A percentile compares a stretch with the other conserved stretches of the same genome.
Conservation (phyloP, 129 eudicot genomes). For the carrot (Daucus carota) region DNA sequence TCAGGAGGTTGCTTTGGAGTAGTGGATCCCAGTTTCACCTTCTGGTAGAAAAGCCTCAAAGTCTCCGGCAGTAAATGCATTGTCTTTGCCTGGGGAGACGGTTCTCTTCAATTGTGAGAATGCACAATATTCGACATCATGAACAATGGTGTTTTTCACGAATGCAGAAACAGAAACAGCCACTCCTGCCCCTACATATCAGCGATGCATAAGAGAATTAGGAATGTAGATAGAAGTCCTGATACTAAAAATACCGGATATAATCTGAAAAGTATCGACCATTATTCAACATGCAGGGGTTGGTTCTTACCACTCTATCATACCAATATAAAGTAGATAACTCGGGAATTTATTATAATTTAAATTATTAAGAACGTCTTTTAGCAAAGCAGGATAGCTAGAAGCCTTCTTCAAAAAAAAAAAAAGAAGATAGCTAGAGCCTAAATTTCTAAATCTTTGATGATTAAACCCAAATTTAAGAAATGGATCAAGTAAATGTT, state of each 20-base stretch:
- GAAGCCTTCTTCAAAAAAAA: too few relatives aligned
- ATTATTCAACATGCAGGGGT: background rate
- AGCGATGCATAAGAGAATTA: background rate
- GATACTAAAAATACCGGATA: background rate
- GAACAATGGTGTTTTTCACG: conserved; percentile 26
- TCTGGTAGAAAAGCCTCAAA: conserved; percentile 25
- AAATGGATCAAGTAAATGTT: background rate
- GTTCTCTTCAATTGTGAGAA: conserved; percentile 35
- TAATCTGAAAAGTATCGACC: background rate
- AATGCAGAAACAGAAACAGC: conserved; percentile 45
- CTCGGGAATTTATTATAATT: too few relatives aligned
- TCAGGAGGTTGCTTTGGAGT: conserved; percentile 1
- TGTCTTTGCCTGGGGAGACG: conserved; percentile 22
- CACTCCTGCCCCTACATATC: conserved; percentile 63
- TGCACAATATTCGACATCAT: conserved; percentile 59
- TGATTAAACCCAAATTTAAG: background rate
- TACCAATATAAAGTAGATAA: too few relatives aligned
- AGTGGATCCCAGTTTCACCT: conserved; percentile 39
- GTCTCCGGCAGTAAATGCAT: conserved; percentile 31
- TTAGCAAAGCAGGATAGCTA: background rate
- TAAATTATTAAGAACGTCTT: background rate
- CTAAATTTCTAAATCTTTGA: background rate
- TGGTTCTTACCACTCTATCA: too few relatives aligned
- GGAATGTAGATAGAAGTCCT: background rate
- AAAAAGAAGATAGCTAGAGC: too few relatives aligned